Conservation (phyloP, 2,329 filamentous ascomycete species). For the Shiraia sp. region DNA sequence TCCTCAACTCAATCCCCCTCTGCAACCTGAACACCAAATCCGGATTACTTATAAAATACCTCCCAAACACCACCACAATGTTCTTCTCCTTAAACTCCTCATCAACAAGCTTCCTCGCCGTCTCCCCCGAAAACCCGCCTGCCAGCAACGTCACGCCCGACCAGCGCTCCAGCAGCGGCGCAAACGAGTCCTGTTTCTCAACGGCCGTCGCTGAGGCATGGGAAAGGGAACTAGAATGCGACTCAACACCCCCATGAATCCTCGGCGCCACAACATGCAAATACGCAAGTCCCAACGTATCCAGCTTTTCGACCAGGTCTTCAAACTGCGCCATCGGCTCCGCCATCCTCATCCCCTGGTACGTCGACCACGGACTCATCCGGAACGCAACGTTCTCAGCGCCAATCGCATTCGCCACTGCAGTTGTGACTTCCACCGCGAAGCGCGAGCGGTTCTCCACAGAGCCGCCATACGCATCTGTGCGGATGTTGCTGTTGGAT, state of each 20-base stretch:
- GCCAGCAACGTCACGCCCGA: constrained; percentile 44
- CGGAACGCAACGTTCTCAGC: constrained; percentile 62
- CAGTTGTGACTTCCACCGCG: constrained; percentile 57
- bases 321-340: constrained; percentile 67
- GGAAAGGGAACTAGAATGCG: too few species aligned
- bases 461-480: constrained; percentile 53
- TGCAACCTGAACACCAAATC: constrained; percentile 53
- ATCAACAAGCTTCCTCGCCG: constrained; percentile 42
- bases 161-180: constrained; percentile 30
- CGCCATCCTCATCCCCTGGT: constrained; percentile 66
- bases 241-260: constrained; percentile 50
- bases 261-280: constrained; percentile 60
- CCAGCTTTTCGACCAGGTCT: constrained; percentile 58
- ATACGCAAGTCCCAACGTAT: constrained; percentile 56
- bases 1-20: constrained; percentile 49
- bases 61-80: constrained; percentile 53
- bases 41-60: constrained; percentile 55
- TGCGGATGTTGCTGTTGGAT: constrained; percentile 59
- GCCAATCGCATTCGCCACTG: constrained; percentile 57
- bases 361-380: constrained; percentile 63
- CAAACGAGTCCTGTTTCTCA: constrained; percentile 23
- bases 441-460: constrained; percentile 59
- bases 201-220: too few species aligned
- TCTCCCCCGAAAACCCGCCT: constrained; percentile 48
- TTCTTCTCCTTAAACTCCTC: constrained; percentile 50